Base-by-base conservation (phyloP, 306 rosid species). In the Cajanus cajan region DNA sequence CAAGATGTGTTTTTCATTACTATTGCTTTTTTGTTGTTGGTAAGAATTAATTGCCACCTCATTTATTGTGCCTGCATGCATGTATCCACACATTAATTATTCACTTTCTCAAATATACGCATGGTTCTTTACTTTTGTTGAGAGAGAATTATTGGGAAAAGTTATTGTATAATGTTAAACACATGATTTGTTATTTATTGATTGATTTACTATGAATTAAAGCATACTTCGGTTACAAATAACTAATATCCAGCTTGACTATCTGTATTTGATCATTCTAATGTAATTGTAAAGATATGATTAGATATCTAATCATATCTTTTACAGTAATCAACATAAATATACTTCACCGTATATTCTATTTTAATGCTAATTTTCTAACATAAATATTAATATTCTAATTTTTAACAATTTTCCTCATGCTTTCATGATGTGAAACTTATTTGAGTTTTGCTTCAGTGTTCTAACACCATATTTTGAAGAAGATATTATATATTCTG, bases 401-500 rank as follows among this genome's bases (percentile, higher is more conserved):
- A n/a, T n/a, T 34, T n/a, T 19, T 71, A 51, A 79, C 37, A 58
- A 36, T 44, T 68, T 54, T 25, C 39, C 69, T 63, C 62, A 21
- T 64, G 33, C 76, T 70, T 57, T 50, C 50, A 37, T 78, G 70
- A 68, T n/a, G 14, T 81, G 73, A 47, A 76, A 74, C 72, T 59
- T 82, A 79, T 75, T 28, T 76, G 85, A 48, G 52, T 71, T 79
- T 47, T 82, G 55, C 31, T 75, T 75, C 79, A 95, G 99, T 90
- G 99, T 95, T 91, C 84, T 95, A 80, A 95, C 99, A 70, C n/a
- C n/a, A n/a, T n/a, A 93, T 83, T 95, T n/a, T n/a, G n/a, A n/a
- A n/a, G n/a, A n/a, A n/a, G 88, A 84, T 48, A 98, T 93, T 72
- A 86, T 91, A 43, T 95, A 95, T 81, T 91, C 97, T 68, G 78